Conservation (phyloP, 768 basidiomycete species). For the Infundibulicybe gibba region DNA sequence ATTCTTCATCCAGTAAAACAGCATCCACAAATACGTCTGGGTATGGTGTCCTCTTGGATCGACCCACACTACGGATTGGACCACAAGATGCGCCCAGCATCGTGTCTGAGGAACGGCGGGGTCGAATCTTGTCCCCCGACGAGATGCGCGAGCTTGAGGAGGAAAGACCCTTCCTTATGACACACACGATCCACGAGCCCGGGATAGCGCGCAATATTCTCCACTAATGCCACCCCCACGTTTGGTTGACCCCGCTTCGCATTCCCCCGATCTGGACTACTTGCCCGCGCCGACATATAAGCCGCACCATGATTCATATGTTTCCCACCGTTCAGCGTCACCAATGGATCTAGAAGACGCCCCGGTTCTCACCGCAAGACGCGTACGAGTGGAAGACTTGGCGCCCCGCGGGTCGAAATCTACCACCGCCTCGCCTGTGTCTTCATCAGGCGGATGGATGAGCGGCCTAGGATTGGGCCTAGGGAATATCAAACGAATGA, state of each 20-base stretch:
- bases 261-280: conserved; percentile 11
- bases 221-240: conserved; percentile 30
- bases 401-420: conserved; percentile 15
- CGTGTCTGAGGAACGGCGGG: conserved; percentile 24
- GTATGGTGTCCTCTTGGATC: conserved; percentile 39
- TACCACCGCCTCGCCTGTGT: conserved; percentile 14
- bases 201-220: conserved; percentile 25
- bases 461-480: conserved; percentile 9
- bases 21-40: conserved; percentile 40
- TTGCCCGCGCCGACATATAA: conserved; percentile 12
- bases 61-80: conserved; percentile 33
- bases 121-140: conserved; percentile 29
- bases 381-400: conserved; percentile 39
- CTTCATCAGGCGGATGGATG: conserved; percentile 8
- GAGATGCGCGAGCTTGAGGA: conserved; percentile 34
- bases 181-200: conserved; percentile 18
- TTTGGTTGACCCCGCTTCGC: conserved; percentile 20
- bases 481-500: conserved; percentile 41
- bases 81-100: conserved; percentile 26
- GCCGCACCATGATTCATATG: conserved; percentile 13
- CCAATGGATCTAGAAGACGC: conserved; percentile 34
- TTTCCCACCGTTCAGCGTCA: conserved; percentile 28
- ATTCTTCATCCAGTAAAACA: conserved; percentile 25
- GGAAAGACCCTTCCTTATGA: conserved; percentile 26
- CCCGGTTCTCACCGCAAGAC: conserved; percentile 50